Conservation (phyloP, 2,329 filamentous ascomycete genomes). For the Colletotrichum aenigma region DNA sequence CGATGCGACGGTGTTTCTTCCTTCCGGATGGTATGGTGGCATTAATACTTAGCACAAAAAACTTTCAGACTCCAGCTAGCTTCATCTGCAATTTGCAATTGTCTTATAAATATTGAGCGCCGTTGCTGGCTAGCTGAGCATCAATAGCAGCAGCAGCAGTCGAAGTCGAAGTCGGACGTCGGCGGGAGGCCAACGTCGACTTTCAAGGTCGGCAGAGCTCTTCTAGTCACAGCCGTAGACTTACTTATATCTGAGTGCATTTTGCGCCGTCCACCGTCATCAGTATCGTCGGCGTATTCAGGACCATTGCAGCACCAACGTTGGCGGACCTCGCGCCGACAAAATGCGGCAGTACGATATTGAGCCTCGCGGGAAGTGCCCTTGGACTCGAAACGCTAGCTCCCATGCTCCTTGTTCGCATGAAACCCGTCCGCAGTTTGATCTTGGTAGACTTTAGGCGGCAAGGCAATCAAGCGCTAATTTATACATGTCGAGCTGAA, state of each 20-base stretch:
- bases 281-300: not conserved
- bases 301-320: not conserved
- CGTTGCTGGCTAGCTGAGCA: not conserved
- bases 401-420: no score
- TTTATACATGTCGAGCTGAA: not conserved
- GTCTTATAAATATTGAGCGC: not conserved
- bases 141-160: not conserved
- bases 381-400: not conserved
- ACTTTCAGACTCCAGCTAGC: not conserved
- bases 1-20: not conserved
- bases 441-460: no score
- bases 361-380: not conserved
- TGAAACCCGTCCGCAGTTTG: no score
- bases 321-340: not conserved
- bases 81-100: not conserved
- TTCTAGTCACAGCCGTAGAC: not conserved
- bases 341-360: not conserved
- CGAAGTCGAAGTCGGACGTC: not conserved
- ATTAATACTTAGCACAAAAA: not conserved
- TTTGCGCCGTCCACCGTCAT: not conserved
- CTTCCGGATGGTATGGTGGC: not conserved
- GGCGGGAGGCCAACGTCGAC: not conserved
- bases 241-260: not conserved
- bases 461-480: not conserved
- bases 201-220: not conserved